Base-by-base conservation (phyloP, 2,329 filamentous ascomycete genomes). In the Coleophoma eucalyptorum region DNA sequence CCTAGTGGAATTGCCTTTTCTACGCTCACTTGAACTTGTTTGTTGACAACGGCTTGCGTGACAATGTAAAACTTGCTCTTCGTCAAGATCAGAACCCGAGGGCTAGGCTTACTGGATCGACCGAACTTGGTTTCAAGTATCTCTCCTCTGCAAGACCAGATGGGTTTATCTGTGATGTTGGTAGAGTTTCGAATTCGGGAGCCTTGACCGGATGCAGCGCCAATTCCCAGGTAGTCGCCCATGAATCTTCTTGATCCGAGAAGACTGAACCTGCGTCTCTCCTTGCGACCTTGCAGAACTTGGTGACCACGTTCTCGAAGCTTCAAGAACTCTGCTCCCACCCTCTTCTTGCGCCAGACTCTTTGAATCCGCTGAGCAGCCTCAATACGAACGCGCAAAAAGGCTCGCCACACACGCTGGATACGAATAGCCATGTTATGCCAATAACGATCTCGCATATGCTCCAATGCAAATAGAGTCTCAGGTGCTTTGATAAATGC, bases 361-460 rank as follows among this genome's bases (percentile, higher is more conserved):
- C 90, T 82, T 67, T 97, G 94, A 58, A 99, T 97, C 33, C 94
- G 84, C 13, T 87, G 96, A 6, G 94, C 94, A 52, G 90, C 94
- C 70, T 99, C 94, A 21, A 84, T 87, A 42, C 94, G 84, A 70
- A 97, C 97, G 5, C 93, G 86, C 38, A 97, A 79, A 65, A 97
- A 97, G 48, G 95, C 96, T 62, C 94, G 83, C 94, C 94, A 99
- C 65, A 96, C 94, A 60, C 94, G 83, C 72, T 99, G 94, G 53
- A 99, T 97, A 52, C 94, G 84, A 53, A 93, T 96, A 3, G 94
- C 94, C 94, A 99, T 97, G 72, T 97, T 99, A 71, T 97, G 93
- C 93, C 93, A 97, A 71, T 97, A 99, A 50, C 90, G 81, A 67
- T 99, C 94, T 65, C 94, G 84, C 93, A 99, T 97, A 51, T 95